Evolutionary conservation across 352 stramenopile genomes (phyloP), one percentile per base, ranked within the genome.

Genomic region (Globisporangium alternatum): DNA sequence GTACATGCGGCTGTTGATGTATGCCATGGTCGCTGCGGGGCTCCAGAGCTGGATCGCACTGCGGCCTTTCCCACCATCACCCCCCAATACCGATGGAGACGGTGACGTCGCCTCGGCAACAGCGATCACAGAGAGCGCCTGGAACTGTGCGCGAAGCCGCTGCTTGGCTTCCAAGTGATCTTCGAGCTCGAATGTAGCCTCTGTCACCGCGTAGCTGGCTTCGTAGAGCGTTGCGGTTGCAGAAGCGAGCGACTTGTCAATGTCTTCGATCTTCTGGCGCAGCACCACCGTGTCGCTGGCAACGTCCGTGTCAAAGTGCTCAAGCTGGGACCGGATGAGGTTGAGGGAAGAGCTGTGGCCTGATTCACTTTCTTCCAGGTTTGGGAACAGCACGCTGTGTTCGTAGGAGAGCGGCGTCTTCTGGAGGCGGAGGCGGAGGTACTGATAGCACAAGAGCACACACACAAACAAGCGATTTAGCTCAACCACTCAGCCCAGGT

Each of bases 221-320:
- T 68, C 70, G 28, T 85, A 78, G 22, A 89, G 72, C 22, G 80
- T 49, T 3, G 74, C 78, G 21, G 85, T 81, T 1, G 82, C 78
- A 25, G 78, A 63, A 1, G 78, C 85, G 30, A 89, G 74, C 1
- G 71, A 74, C 41, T 75, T 81, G 62, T 93, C 81, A 2, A 83
- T 78, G n/a, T 55, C 65, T 47, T 93, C 86, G 59, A 93, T 93
- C 65, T 95, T 95, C 1, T 77, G 70, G 22, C 88, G 86, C 15
- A 95, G 65, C 3, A 90, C 76, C 28, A 72, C 68, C 5, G 81
- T 90, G 52, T 95, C 86, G 51, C 70, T 81, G n/a, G 83, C 81
- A n/a, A 91, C 74, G 55, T 86, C 75, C 0, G 62, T 70, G 56
- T 95, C 86, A 25, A 90, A 86, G 25, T 75, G 70, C 17, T 78